phyloP scores from a whole-genome alignment of 495 filamentous ascomycete species.

The Penicillium argentinense region DNA sequence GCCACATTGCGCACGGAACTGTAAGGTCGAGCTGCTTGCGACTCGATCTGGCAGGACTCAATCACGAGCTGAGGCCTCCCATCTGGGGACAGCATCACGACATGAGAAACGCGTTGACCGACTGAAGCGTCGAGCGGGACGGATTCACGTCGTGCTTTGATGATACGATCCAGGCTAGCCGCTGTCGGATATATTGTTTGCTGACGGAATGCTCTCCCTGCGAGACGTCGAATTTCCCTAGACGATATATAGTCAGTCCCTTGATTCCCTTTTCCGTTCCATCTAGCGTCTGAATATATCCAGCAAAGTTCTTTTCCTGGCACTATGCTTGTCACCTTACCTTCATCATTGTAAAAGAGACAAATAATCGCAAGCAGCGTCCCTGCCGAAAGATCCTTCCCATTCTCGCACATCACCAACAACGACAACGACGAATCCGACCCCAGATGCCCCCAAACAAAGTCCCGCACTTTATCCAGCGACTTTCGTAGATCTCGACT shows the following conservation, averaged over 20 bases:
- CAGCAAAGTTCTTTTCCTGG: neutral
- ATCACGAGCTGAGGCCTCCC: slow-evolving; percentile 18
- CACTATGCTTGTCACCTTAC: slow-evolving; percentile 30
- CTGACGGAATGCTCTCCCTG: slow-evolving; percentile 45
- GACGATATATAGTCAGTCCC: slow-evolving; percentile 17
- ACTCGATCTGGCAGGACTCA: neutral
- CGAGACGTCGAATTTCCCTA: slow-evolving; percentile 33
- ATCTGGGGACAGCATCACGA: slow-evolving; percentile 59
- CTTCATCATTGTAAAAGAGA: slow-evolving; percentile 57
- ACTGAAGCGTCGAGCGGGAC: slow-evolving; percentile 75
- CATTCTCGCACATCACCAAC: slow-evolving; percentile 60
- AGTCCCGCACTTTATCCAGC: slow-evolving; percentile 55
- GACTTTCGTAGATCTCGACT: slow-evolving; percentile 71
- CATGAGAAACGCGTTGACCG: slow-evolving; percentile 88
- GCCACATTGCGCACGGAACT: too few relatives aligned
- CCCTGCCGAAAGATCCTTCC: slow-evolving; percentile 65
- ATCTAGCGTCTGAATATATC: slow-evolving; percentile 24
- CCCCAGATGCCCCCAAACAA: slow-evolving; percentile 35
- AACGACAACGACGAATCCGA: slow-evolving; percentile 35
- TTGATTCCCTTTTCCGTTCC: slow-evolving; percentile 16
- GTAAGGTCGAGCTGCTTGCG: too few relatives aligned
- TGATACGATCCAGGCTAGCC: slow-evolving; percentile 75
- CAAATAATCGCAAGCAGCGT: slow-evolving; percentile 63
- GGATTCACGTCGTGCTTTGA: slow-evolving; percentile 76
- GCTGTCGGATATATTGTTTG: slow-evolving; percentile 74